Conservation (phyloP, 2,329 filamentous ascomycete genomes). For the Zarea fungicola region DNA sequence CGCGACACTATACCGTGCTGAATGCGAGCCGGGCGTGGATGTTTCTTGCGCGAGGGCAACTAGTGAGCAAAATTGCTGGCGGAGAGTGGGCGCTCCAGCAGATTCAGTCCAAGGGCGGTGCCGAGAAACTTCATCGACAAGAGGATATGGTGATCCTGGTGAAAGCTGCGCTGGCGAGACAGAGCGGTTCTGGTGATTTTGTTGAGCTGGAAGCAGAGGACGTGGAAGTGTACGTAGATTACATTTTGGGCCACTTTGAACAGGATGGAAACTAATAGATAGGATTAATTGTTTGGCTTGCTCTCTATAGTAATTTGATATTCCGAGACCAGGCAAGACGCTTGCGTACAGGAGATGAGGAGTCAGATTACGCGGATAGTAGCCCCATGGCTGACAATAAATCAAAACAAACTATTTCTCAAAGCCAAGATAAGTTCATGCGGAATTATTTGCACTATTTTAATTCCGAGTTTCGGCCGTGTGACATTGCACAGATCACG, state of each 20-base stretch:
- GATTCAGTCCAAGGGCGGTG: not conserved
- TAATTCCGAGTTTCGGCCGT: too few relatives aligned
- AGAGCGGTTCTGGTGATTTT: not conserved
- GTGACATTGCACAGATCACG: too few relatives aligned
- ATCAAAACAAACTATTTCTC: too few relatives aligned
- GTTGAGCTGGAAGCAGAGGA: not conserved
- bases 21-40: slow-evolving; percentile 1
- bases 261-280: not conserved
- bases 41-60: not conserved
- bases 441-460: too few relatives aligned
- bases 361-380: too few relatives aligned
- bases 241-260: not conserved
- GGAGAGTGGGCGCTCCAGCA: not conserved
- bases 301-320: too few relatives aligned
- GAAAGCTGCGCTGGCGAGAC: not conserved
- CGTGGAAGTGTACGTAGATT: not conserved
- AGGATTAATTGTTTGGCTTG: not conserved
- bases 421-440: too few relatives aligned
- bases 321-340: too few relatives aligned
- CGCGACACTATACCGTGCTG: not conserved
- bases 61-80: not conserved
- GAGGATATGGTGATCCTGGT: not conserved
- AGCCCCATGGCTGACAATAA: too few relatives aligned
- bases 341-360: too few relatives aligned
- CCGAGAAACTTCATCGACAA: too few relatives aligned